A percentile compares a stretch with the other conserved stretches of the same genome.
phyloP scores from a whole-genome alignment of 768 basidiomycete species.

The Rhodotorula paludigena region DNA sequence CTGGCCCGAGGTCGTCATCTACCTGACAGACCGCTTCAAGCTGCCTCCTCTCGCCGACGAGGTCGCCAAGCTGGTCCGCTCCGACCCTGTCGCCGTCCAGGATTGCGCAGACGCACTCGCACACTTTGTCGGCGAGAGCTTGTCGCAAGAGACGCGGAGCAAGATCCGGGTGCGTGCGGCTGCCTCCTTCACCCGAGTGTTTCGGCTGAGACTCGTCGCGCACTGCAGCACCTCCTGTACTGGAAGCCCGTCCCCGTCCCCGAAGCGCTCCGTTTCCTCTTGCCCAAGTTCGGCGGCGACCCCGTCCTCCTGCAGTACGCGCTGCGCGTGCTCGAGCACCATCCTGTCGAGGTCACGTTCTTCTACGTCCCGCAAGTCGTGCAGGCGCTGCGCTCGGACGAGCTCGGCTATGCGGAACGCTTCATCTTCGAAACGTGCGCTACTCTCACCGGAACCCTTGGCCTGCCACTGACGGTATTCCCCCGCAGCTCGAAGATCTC shows the following conservation, averaged over 20 bases:
- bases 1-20: constrained; percentile 73
- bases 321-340: constrained; percentile 87
- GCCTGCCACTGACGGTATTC: neutral
- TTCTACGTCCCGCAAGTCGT: constrained; percentile 99
- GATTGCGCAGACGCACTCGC: constrained; percentile 74
- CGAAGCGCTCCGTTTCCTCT: constrained; percentile 61
- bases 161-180: constrained; percentile 66
- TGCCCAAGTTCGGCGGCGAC: constrained; percentile 74
- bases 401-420: constrained; percentile 77
- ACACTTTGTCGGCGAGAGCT: constrained; percentile 68
- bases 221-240: constrained; percentile 68
- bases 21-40: constrained; percentile 85
- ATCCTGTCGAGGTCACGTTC: constrained; percentile 90
- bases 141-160: constrained; percentile 57
- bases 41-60: constrained; percentile 61
- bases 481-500: constrained; percentile 69
- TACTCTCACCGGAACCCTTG: neutral
- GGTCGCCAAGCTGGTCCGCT: constrained; percentile 67
- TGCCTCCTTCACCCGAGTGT: accelerated
- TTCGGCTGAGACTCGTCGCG: neutral
- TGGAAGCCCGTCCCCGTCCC: constrained; percentile 79
- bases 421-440: constrained; percentile 83
- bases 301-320: constrained; percentile 90
- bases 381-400: constrained; percentile 83
- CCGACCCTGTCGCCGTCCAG: constrained; percentile 64